These are phyloP conservation scores for Allium fistulosum DNA, from an alignment of 106 monocot genomes.

Conservation along the genomic window DNA sequence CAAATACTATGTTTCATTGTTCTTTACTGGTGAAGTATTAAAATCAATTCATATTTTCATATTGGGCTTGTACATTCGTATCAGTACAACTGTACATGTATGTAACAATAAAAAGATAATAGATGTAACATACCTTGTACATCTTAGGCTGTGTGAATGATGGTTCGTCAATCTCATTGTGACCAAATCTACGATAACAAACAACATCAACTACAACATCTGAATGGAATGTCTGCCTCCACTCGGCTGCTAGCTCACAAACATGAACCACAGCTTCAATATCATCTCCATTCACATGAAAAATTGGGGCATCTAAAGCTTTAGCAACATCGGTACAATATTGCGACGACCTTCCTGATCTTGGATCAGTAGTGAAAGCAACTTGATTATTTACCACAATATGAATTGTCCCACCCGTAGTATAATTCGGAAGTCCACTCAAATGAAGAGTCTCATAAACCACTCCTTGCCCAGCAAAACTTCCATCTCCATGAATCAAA, in stretches of 20 bases:
- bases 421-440: constrained; percentile 85
- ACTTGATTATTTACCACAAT: constrained; percentile 95
- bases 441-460: constrained; percentile 95
- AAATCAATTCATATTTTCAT: no score
- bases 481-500: constrained; percentile 89
- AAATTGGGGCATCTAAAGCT: constrained; percentile 78
- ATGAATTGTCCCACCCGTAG: constrained; percentile 91
- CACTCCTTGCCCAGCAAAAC: constrained; percentile 96
- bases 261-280: constrained; percentile 90
- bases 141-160: constrained; percentile 93
- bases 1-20: no score
- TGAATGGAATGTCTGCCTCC: constrained; percentile 90
- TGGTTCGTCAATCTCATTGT: constrained; percentile 96
- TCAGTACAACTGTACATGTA: no score
- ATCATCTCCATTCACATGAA: constrained; percentile 98
- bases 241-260: constrained; percentile 90
- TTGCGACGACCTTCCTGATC: constrained; percentile 69
- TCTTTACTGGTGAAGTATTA: no score
- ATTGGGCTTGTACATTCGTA: no score
- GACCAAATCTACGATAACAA: constrained; percentile 89
- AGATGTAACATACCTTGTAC: constrained; percentile 58
- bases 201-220: constrained; percentile 91
- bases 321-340: constrained; percentile 99
- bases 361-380: constrained; percentile 93
- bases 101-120: neutral